Base-by-base conservation (phyloP, 78 protist genomes). In the Carpediemonas membranifera region DNA sequence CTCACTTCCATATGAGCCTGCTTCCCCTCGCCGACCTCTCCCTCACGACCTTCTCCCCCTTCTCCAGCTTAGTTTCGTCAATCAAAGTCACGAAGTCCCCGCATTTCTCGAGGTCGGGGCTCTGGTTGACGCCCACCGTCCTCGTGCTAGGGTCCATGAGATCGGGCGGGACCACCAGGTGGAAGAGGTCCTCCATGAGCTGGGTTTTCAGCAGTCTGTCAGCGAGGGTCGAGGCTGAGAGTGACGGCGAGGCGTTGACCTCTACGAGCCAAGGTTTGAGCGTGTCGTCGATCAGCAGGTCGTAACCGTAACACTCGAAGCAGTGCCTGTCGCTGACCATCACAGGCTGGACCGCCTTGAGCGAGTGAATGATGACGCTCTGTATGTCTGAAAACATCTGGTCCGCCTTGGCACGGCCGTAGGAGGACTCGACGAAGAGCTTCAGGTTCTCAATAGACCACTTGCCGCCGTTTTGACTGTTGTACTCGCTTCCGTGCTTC, bases 161-260 rank as follows among this genome's bases (percentile, higher is more conserved):
- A n/a, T n/a, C n/a, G n/a, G n/a, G n/a, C n/a, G n/a, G n/a, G n/a
- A n/a, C n/a, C n/a, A 5, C n/a, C 47, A 86, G 47, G 65, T 78
- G 69, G 62, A 86, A 18, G 5, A 60, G 34, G 41, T 86, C 91
- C 25, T n/a, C 3, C 39, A 83, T 57, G 14, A 83, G 51, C 7
- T 21, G 25, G n/a, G 13, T 5, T 72, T 88, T 88, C 50, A 84
- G 28, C 19, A 35, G 16, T 1, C 84, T 28, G 76, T 88, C 93
- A 1, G 57, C 7, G 24, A 28, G 30, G 7, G 93, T 84, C n/a
- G n/a, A n/a, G n/a, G n/a, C n/a, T n/a, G n/a, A n/a, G 65, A 81
- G 65, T 15, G 84, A 74, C 34, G 90, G 90, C n/a, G 70, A 52
- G 18, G 80, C 68, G 66, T 85, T 85, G 35, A 85, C 86, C 55